phyloP scores from a whole-genome alignment of 352 stramenopile species.

The Globisporangium paddicum region DNA sequence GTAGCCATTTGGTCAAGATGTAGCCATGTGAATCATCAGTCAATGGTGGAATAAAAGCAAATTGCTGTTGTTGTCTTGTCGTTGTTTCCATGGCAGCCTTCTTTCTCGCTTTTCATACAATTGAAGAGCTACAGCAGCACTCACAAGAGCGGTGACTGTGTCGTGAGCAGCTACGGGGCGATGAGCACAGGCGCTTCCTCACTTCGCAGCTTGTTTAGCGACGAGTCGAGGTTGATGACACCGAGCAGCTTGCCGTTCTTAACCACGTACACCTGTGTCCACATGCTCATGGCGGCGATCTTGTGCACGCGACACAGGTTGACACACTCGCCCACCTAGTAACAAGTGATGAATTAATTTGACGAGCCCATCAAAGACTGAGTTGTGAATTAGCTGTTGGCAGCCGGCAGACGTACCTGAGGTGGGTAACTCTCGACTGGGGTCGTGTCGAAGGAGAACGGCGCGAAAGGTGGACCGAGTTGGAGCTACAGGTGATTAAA shows the following conservation, averaged over 20 bases:
- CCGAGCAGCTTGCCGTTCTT: constrained; percentile 63
- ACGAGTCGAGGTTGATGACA: constrained; percentile 64
- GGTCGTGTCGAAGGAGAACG: constrained; percentile 56
- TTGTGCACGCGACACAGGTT: constrained; percentile 73
- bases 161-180: constrained; percentile 14
- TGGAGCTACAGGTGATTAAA: constrained; percentile 33
- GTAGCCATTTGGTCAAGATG: background rate
- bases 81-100: no score
- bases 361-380: no score
- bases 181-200: constrained; percentile 49
- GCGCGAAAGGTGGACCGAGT: constrained; percentile 61
- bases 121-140: background rate
- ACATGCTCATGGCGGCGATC: constrained; percentile 74
- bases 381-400: no score
- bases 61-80: background rate
- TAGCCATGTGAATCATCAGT: background rate
- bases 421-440: constrained; percentile 75
- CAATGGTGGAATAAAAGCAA: no score
- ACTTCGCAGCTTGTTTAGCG: constrained; percentile 39
- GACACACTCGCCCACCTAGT: constrained; percentile 56
- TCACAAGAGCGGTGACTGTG: background rate
- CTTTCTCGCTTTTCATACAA: background rate
- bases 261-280: constrained; percentile 79
- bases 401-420: constrained; percentile 27
- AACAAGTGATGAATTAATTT: no score